phyloP scores from a whole-genome alignment of 2,329 filamentous ascomycete species.

The Pyrenochaeta sp. region DNA sequence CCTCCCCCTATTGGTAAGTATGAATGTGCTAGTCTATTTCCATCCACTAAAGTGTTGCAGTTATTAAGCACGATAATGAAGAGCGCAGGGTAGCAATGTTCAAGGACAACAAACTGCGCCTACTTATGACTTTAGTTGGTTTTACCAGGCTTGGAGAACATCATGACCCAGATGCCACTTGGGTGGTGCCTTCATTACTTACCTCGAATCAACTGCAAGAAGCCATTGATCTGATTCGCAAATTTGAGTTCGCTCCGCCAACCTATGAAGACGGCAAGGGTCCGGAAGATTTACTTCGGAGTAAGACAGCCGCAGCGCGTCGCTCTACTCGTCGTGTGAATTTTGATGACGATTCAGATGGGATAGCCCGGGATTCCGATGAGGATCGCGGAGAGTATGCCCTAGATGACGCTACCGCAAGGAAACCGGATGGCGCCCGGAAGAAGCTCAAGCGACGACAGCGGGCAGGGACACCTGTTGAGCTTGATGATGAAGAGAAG shows the following conservation, averaged over 20 bases:
- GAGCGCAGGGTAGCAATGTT: constrained; percentile 78
- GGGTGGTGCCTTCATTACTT: constrained; percentile 76
- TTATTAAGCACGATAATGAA: constrained; percentile 67
- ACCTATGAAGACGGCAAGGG: constrained; percentile 77
- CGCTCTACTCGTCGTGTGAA: constrained; percentile 59
- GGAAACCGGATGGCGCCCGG: constrained; percentile 63
- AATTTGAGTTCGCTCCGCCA: constrained; percentile 80
- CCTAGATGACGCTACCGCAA: constrained; percentile 70
- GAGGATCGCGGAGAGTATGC: constrained; percentile 70
- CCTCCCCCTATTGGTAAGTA: constrained; percentile 56
- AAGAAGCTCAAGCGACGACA: constrained; percentile 66
- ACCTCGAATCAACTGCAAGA: constrained; percentile 73
- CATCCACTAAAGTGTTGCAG: constrained; percentile 27
- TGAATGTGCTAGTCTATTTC: constrained; percentile 16
- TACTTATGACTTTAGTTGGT: constrained; percentile 80
- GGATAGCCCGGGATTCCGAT: constrained; percentile 64
- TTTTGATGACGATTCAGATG: constrained; percentile 76
- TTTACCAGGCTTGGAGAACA: constrained; percentile 72
- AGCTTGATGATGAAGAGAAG: constrained; percentile 69
- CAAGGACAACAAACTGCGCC: constrained; percentile 85
- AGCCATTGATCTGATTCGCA: constrained; percentile 75
- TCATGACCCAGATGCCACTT: constrained; percentile 77
- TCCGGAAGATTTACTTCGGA: constrained; percentile 81
- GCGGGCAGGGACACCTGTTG: constrained; percentile 62
- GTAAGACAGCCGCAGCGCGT: constrained; percentile 64